phyloP scores from a whole-genome alignment of 176 grass and related monocot genomes.

The Cymbopogon citratus region DNA sequence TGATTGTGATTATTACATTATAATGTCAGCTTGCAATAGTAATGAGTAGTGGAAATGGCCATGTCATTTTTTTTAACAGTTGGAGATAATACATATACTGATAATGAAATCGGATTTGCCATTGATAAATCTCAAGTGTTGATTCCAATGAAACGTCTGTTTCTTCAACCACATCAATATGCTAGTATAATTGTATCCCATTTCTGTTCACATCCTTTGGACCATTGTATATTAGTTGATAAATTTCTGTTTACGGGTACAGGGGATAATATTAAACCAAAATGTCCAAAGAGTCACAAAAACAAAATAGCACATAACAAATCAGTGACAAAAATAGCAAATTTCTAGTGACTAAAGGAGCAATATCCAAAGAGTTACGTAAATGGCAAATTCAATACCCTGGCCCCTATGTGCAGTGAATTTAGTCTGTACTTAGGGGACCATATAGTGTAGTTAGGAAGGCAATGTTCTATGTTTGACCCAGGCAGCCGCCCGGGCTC shows the following conservation, averaged over 20 bases:
- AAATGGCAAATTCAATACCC: neutral
- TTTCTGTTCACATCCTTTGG: neutral
- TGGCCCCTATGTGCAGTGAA: too few relatives aligned
- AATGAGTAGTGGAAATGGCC: neutral
- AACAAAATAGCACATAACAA: neutral
- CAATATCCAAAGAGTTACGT: neutral
- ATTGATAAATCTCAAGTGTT: neutral
- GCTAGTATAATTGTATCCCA: neutral
- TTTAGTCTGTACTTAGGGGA: too few relatives aligned
- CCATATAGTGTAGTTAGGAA: too few relatives aligned
- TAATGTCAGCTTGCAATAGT: neutral
- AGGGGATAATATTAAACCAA: neutral
- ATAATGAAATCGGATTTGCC: neutral
- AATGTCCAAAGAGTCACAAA: neutral
- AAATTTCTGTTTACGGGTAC: neutral
- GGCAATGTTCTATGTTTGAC: too few relatives aligned
- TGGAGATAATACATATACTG: neutral
- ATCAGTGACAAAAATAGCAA: neutral
- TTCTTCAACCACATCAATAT: neutral
- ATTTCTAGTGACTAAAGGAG: too few relatives aligned
- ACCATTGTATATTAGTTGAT: neutral
- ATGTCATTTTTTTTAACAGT: neutral
- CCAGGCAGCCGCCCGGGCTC: too few relatives aligned
- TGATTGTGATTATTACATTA: neutral
- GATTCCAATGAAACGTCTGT: neutral